phyloP scores from a whole-genome alignment of 2,329 filamentous ascomycete genomes.

The Botrytis byssoidea region DNA sequence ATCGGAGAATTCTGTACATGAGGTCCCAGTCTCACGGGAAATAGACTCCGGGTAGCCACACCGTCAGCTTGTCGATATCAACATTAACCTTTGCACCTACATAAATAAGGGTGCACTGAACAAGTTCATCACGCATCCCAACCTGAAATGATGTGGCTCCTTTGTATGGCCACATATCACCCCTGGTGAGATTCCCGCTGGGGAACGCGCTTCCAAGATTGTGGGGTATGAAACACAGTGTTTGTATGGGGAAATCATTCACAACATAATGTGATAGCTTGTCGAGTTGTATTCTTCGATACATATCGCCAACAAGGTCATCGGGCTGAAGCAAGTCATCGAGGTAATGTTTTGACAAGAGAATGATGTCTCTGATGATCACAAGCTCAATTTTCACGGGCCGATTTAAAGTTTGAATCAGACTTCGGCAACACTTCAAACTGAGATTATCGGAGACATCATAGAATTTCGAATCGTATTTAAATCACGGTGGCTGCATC shows the following conservation, averaged over 20 bases:
- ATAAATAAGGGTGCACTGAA: not conserved
- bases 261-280: not conserved
- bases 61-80: not conserved
- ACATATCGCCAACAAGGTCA: not conserved
- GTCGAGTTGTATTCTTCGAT: not conserved
- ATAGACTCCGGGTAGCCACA: not conserved
- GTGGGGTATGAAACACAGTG: slow-evolving; percentile 12
- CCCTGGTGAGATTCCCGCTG: not conserved
- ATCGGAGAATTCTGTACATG: not conserved
- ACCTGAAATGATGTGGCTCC: not conserved
- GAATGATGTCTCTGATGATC: slow-evolving; percentile 6
- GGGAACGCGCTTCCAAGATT: not conserved
- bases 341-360: not conserved
- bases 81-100: not conserved
- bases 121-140: not conserved
- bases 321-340: not conserved
- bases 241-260: slow-evolving; percentile 1
- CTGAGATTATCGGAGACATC: not conserved
- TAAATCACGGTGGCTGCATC: not conserved
- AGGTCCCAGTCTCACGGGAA: not conserved
- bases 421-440: not conserved
- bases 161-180: not conserved
- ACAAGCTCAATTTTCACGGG: slow-evolving; percentile 13
- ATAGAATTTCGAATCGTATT: not conserved
- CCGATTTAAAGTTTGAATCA: not conserved